phyloP scores from a whole-genome alignment of 805 yeast genomes.

The Wickerhamomyces sydowiorum region DNA sequence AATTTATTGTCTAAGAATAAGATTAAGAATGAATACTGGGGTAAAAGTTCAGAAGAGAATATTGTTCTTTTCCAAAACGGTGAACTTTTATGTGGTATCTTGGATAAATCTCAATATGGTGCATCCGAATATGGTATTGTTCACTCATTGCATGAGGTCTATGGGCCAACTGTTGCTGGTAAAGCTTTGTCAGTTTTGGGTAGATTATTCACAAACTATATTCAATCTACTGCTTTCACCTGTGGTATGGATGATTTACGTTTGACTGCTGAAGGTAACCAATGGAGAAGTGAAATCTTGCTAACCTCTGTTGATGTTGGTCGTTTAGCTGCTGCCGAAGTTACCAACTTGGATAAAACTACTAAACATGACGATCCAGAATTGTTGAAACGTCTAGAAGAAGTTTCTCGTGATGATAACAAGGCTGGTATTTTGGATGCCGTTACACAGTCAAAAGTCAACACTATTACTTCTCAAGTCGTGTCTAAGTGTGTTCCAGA shows the following conservation, averaged over 20 bases:
- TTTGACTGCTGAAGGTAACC: conserved; percentile 85
- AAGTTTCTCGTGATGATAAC: conserved; percentile 87
- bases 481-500: conserved; percentile 92
- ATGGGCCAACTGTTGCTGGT: conserved; percentile 89
- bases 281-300: conserved; percentile 81
- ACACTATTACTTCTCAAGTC: conserved; percentile 88
- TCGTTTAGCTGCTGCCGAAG: conserved; percentile 89
- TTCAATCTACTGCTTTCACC: conserved; percentile 87
- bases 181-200: conserved; percentile 89
- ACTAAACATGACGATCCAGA: conserved; percentile 58
- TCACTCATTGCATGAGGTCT: conserved; percentile 93
- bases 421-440: conserved; percentile 95
- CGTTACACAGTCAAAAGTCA: conserved; percentile 88
- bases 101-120: conserved; percentile 98
- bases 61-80: conserved; percentile 84
- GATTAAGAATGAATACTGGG: conserved; percentile 94
- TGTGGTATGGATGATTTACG: conserved; percentile 99
- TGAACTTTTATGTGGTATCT: conserved; percentile 82
- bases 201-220: conserved; percentile 89
- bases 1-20: conserved; percentile 81
- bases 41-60: conserved; percentile 76
- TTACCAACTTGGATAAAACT: conserved; percentile 66
- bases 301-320: conserved; percentile 77
- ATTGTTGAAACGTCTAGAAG: conserved; percentile 83
- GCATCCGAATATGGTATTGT: conserved; percentile 96